These are phyloP conservation scores for Jaltomata sinuosa DNA, from an alignment of 257 asterid genomes.

Conservation along the genomic window DNA sequence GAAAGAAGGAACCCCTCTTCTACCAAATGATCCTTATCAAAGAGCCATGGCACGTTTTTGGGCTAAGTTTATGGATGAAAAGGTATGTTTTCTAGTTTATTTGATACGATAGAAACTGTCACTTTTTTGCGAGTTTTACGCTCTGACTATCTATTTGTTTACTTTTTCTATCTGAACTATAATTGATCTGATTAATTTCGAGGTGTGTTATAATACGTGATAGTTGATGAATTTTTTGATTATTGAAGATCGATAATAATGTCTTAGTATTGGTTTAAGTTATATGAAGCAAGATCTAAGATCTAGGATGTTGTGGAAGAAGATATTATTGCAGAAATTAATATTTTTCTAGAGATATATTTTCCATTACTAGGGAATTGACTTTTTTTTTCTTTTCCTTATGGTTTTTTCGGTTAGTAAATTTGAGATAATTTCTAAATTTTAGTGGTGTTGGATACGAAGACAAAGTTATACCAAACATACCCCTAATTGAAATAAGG, in stretches of 20 bases:
- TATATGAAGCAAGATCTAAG: not conserved
- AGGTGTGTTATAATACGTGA: no score
- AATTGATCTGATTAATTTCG: no score
- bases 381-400: not conserved
- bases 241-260: not conserved
- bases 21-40: constrained; percentile 33
- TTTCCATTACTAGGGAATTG: not conserved
- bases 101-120: not conserved
- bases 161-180: not conserved
- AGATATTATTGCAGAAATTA: not conserved
- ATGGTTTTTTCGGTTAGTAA: no score
- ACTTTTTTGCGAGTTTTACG: accelerated
- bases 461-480: not conserved
- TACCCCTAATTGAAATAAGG: not conserved
- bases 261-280: not conserved
- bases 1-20: constrained; percentile 18
- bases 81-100: constrained; percentile 9
- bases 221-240: no score
- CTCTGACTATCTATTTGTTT: no score
- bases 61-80: constrained; percentile 38
- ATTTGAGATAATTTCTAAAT: no score
- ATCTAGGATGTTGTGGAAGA: not conserved
- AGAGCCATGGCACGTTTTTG: constrained; percentile 43
- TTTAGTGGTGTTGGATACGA: no score
- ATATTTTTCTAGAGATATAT: not conserved